Evolutionary conservation across 768 basidiomycete genomes (phyloP).

Genomic region (Mrakia frigida): DNA sequence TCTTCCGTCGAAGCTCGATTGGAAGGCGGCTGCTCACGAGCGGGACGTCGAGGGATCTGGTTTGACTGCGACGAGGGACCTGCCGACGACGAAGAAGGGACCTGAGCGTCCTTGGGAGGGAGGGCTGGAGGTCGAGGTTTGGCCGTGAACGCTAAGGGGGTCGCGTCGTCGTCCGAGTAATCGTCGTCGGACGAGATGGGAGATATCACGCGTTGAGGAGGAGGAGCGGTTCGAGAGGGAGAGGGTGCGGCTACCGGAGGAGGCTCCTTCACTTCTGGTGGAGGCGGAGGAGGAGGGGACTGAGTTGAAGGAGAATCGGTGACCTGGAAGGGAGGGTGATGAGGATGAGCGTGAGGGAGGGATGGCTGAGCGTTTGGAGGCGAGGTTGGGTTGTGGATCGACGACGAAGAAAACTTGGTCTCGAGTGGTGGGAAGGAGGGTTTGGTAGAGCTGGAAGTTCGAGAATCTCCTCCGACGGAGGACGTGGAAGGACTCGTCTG

Average conservation of each 20-base stretch:
- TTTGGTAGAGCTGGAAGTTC: conserved; percentile 4
- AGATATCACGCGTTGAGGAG: not conserved
- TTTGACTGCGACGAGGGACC: not conserved
- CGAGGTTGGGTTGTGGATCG: not conserved
- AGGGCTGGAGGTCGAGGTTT: not conserved
- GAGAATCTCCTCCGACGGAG: too few relatives aligned
- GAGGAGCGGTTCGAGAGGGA: not conserved
- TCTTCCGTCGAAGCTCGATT: not conserved
- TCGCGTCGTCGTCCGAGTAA: not conserved
- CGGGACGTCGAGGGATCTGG: not conserved
- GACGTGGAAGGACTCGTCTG: not conserved
- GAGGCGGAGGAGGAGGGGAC: not conserved
- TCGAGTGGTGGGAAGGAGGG: not conserved
- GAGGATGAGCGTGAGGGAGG: not conserved
- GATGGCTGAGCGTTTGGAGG: not conserved
- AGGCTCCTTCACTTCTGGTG: not conserved
- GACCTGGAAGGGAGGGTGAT: conserved; percentile 7
- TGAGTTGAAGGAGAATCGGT: not conserved
- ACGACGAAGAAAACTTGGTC: conserved; percentile 11
- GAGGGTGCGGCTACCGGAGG: not conserved
- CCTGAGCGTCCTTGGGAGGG: not conserved
- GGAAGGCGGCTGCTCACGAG: not conserved
- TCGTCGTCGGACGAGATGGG: not conserved
- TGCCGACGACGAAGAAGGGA: not conserved
- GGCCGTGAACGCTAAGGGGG: not conserved